phyloP scores from a whole-genome alignment of 352 stramenopile genomes.

The Phytophthora pistaciae region DNA sequence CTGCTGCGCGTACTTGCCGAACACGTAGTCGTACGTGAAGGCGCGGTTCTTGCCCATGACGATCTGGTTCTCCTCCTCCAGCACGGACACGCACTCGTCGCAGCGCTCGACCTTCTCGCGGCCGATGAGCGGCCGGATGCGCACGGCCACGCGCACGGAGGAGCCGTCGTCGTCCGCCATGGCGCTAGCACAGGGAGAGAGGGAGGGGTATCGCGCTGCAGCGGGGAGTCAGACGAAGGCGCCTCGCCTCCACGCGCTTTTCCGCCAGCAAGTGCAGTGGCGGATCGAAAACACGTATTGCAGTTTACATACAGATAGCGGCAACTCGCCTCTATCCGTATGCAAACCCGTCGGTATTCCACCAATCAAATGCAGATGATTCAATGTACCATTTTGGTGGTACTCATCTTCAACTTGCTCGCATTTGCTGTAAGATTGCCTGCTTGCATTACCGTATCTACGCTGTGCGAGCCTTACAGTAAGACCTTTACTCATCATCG shows the following conservation, averaged over 20 bases:
- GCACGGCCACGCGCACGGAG: slow-evolving; percentile 86
- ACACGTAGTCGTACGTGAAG: slow-evolving; percentile 94
- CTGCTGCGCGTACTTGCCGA: slow-evolving; percentile 86
- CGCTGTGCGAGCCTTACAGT: background rate
- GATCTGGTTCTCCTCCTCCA: slow-evolving; percentile 85
- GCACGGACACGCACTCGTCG: slow-evolving; percentile 88
- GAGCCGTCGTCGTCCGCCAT: slow-evolving; percentile 62
- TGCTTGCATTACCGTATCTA: no score
- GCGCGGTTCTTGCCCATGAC: slow-evolving; percentile 90
- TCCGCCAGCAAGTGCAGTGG: background rate
- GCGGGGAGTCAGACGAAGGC: background rate
- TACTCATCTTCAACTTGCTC: background rate
- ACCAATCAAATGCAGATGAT: background rate
- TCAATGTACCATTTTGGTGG: background rate
- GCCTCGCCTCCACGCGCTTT: background rate
- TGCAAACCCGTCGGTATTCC: background rate
- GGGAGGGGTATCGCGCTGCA: background rate
- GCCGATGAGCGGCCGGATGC: slow-evolving; percentile 87
- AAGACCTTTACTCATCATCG: slow-evolving; percentile 25
- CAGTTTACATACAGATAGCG: background rate
- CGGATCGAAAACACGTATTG: background rate
- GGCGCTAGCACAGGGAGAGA: background rate
- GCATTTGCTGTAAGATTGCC: no score
- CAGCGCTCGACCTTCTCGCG: slow-evolving; percentile 91
- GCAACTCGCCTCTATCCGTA: background rate